phyloP scores from a whole-genome alignment of 352 stramenopile genomes.

The Globisporangium acanthophoron region DNA sequence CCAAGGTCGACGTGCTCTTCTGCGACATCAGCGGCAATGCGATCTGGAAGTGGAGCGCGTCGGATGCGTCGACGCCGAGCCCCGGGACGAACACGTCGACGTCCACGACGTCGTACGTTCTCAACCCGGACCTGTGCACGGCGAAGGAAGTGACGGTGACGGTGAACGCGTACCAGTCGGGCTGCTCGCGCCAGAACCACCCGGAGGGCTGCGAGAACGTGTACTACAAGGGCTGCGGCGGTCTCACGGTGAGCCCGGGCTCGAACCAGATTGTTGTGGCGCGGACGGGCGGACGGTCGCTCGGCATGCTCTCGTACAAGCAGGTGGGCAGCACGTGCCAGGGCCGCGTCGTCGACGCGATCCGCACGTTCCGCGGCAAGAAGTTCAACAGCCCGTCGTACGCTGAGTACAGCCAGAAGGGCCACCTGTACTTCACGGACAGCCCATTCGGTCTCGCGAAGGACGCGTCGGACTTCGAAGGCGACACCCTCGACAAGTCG shows the following conservation, averaged over 20 bases:
- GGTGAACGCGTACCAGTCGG: slow-evolving; percentile 60
- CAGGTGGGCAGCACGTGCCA: slow-evolving; percentile 37
- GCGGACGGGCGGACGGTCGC: slow-evolving; percentile 64
- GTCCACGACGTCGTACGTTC: slow-evolving; percentile 16
- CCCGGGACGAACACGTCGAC: slow-evolving; percentile 29
- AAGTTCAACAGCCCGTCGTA: slow-evolving; percentile 77
- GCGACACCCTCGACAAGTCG: slow-evolving; percentile 60
- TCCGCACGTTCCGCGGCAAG: slow-evolving; percentile 65
- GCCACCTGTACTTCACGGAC: slow-evolving; percentile 78
- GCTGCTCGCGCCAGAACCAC: slow-evolving; percentile 64
- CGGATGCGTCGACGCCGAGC: slow-evolving; percentile 19
- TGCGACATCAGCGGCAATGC: slow-evolving; percentile 68
- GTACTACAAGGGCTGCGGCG: slow-evolving; percentile 75
- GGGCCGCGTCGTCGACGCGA: slow-evolving; percentile 69
- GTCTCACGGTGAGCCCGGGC: slow-evolving; percentile 59
- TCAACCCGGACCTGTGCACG: slow-evolving; percentile 15
- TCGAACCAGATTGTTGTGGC: slow-evolving; percentile 69
- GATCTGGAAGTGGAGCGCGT: slow-evolving; percentile 69
- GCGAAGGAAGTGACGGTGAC: slow-evolving; percentile 34
- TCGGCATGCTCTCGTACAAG: slow-evolving; percentile 71
- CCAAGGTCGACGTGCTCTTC: slow-evolving; percentile 55
- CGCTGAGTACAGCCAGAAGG: slow-evolving; percentile 52
- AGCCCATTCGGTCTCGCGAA: slow-evolving; percentile 70
- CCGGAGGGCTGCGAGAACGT: slow-evolving; percentile 55
- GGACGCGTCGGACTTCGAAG: slow-evolving; percentile 48